Conservation (phyloP, 345 rosid species). For the Sonneratia alba region DNA sequence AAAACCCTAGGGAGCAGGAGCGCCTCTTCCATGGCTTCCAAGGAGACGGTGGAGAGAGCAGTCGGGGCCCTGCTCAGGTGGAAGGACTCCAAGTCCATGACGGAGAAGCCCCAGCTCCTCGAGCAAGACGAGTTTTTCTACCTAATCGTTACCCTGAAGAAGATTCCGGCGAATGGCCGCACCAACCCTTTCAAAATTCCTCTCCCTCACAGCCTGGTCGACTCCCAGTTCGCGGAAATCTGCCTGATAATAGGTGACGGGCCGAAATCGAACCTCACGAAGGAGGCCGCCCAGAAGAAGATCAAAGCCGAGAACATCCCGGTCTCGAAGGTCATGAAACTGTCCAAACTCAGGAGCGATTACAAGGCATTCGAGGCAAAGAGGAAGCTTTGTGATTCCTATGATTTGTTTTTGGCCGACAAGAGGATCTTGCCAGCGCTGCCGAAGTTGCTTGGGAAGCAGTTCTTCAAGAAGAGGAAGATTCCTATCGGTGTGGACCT, state of each 20-base stretch:
- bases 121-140: constrained; percentile 18
- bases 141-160: constrained; percentile 17
- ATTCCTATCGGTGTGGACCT: constrained; percentile 16
- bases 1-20: not conserved
- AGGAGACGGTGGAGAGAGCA: constrained; percentile 13
- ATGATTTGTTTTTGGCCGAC: constrained; percentile 18
- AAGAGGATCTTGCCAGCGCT: constrained; percentile 15
- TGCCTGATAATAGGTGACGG: constrained; percentile 20
- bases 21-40: constrained; percentile 9
- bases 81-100: constrained; percentile 9
- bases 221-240: constrained; percentile 5
- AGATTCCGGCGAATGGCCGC: constrained; percentile 12
- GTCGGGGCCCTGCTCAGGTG: constrained; percentile 14
- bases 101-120: constrained; percentile 17
- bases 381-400: constrained; percentile 20
- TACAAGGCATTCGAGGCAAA: constrained; percentile 20
- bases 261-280: constrained; percentile 14
- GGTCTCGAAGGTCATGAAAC: constrained; percentile 17
- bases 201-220: constrained; percentile 10
- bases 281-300: constrained; percentile 18
- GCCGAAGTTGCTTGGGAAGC: constrained; percentile 17
- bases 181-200: constrained; percentile 18
- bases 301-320: constrained; percentile 15
- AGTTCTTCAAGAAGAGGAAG: constrained; percentile 21
- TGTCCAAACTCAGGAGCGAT: constrained; percentile 16